phyloP scores from a whole-genome alignment of 306 rosid genomes.

The Prunus mira region DNA sequence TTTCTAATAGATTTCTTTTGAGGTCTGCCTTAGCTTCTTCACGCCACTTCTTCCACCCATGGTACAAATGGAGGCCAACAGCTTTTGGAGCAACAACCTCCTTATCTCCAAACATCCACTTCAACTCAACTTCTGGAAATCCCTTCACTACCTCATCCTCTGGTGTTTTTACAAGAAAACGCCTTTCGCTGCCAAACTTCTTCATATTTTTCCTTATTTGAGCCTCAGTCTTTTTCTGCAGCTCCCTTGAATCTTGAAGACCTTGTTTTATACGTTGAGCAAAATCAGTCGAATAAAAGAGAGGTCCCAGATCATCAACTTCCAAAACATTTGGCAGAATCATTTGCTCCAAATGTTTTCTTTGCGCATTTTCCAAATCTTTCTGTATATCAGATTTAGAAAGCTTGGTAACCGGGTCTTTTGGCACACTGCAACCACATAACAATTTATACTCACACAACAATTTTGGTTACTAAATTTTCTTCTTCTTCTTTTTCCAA shows the following conservation, averaged over 20 bases:
- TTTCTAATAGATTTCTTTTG: constrained; percentile 60
- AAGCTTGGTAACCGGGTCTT: constrained; percentile 52
- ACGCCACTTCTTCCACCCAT: constrained; percentile 95
- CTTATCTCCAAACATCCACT: constrained; percentile 89
- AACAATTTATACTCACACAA: constrained; percentile 36
- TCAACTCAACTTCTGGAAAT: constrained; percentile 80
- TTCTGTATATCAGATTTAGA: constrained; percentile 65
- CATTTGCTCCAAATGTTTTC: constrained; percentile 64
- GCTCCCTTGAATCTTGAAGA: constrained; percentile 70
- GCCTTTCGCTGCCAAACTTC: constrained; percentile 71
- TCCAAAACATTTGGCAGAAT: constrained; percentile 74
- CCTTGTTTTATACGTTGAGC: constrained; percentile 51
- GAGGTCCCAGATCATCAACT: constrained; percentile 54
- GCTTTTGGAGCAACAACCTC: constrained; percentile 84
- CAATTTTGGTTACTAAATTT: constrained; percentile 18
- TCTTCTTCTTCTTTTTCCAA: neutral
- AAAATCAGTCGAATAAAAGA: constrained; percentile 60
- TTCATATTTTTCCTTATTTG: constrained; percentile 56
- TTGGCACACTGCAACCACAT: constrained; percentile 53
- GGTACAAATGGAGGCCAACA: constrained; percentile 68
- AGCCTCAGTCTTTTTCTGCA: constrained; percentile 62
- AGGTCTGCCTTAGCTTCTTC: constrained; percentile 75
- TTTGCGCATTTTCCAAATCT: constrained; percentile 74
- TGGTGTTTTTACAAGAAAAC: constrained; percentile 48
- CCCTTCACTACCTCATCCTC: constrained; percentile 81